These are phyloP conservation scores for Xylaria castorea DNA, from an alignment of 495 filamentous ascomycete species.

Conservation along the genomic window DNA sequence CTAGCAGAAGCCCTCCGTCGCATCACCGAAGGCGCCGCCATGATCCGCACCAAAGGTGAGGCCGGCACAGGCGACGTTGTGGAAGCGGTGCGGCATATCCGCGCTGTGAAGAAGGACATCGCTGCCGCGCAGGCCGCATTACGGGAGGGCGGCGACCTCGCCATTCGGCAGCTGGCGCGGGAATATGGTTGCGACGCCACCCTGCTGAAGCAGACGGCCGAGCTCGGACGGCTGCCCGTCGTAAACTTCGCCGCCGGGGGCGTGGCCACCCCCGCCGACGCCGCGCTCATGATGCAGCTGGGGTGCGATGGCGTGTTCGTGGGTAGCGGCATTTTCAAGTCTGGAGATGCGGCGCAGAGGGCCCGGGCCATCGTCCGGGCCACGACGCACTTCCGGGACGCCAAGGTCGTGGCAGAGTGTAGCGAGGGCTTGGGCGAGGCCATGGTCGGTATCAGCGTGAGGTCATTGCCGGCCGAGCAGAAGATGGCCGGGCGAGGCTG, in stretches of 20 bases:
- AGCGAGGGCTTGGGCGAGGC: slow-evolving; percentile 88
- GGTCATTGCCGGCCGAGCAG: slow-evolving; percentile 72
- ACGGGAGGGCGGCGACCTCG: slow-evolving; percentile 60
- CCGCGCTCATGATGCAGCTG: slow-evolving; percentile 98
- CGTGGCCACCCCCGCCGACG: slow-evolving; percentile 94
- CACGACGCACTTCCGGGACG: slow-evolving; percentile 84
- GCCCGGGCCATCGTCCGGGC: slow-evolving; percentile 95
- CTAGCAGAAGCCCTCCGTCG: slow-evolving; percentile 91
- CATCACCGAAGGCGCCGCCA: slow-evolving; percentile 93
- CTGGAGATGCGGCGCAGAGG: slow-evolving; percentile 82
- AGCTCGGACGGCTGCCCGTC: slow-evolving; percentile 87
- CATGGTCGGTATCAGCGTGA: slow-evolving; percentile 92
- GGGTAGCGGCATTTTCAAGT: slow-evolving; percentile 96
- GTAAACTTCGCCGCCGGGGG: slow-evolving; percentile 99
- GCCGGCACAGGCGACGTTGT: slow-evolving; percentile 98
- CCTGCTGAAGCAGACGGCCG: slow-evolving; percentile 82
- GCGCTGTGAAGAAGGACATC: slow-evolving; percentile 86
- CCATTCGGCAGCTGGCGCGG: slow-evolving; percentile 80
- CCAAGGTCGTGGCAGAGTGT: slow-evolving; percentile 86
- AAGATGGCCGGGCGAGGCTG: slow-evolving; percentile 86
- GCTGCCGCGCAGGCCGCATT: slow-evolving; percentile 70
- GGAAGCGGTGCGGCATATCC: slow-evolving; percentile 95
- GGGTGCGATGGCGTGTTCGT: slow-evolving; percentile 99
- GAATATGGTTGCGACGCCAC: slow-evolving; percentile 78
- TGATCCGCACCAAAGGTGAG: slow-evolving; percentile 99